Evolutionary conservation across 169 alveolate species (phyloP), one percentile per base, ranked within the genome.

Genomic region (Cryptosporidium bovis): DNA sequence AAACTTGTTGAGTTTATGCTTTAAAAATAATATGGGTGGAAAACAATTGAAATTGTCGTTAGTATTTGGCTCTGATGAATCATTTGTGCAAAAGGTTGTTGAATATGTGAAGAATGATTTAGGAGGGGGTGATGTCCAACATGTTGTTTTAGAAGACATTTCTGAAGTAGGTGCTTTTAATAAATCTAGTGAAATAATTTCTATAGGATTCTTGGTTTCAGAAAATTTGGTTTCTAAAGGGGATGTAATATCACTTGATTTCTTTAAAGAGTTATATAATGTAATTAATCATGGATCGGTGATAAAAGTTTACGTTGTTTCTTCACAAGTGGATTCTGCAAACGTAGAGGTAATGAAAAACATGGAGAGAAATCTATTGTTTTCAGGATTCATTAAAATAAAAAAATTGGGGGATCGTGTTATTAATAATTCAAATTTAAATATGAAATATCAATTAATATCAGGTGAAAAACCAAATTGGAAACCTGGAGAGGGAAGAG

Each of bases 361-460:
- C 56, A 16, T 77, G n/a, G 71, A 77, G 50, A 77, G 51, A 15
- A 77, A 62, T 77, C 33, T 62, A 18, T 46, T 77, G 46, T 77
- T 77, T 48, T 77, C 87, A 8, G 87, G 87, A 7, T 77, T 77
- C 36, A 46, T 77, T 31, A 77, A 77, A 53, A 62, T 77, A 16
- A 56, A 77, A 12, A 77, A 34, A 56, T 8, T 18, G 20, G 67
- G 51, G 1, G 33, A 33, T 3, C 16, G 5, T 33, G 20, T 16
- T 36, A 7, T 16, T 29, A 15, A 34, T 31, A 16, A 12, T 13
- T 10, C 31, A 5, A 55, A 36, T 2, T 16, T 34, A 51, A 31
- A 31, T 34, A 44, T 7, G 0, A 7, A 20, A n/a, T 34, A 40
- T 62, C 36, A 77, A 24, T 20, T 77, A 53, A 12, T 24, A n/a